Evolutionary conservation across 2,329 filamentous ascomycete genomes (phyloP), one percentile per base, ranked within the genome.

Genomic region (Botryotinia globosa): DNA sequence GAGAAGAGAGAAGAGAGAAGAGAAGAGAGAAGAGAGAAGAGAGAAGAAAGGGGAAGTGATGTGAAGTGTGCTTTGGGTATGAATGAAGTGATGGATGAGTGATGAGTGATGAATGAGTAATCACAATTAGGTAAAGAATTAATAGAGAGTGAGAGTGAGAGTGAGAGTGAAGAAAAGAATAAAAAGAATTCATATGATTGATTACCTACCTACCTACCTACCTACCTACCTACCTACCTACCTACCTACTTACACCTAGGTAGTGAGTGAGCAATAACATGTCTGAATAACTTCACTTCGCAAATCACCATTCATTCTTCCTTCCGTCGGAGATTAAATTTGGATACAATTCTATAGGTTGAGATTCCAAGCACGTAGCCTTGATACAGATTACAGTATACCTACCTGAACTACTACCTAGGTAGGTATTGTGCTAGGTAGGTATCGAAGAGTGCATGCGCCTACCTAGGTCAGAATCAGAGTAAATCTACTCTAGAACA

Each of bases 271-370:
- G 45, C 45, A 48, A 48, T 48, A 12, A 48, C 5, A 4, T 25
- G 12, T 12, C 12, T 12, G 45, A 48, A 48, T 25, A 48, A 25
- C 45, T 48, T 42, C 12, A 39, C 12, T 10, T 25, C 44, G 7
- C 44, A 45, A 45, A 22, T 45, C 18, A 45, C 44, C 9, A n/a
- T n/a, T n/a, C n/a, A n/a, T n/a, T 51, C 48, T 66, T 66, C 45
- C 32, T 66, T 22, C 64, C 45, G 32, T 54, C 64, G 64, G 64
- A 66, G 34, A 66, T 66, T 1, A 66, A 66, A 39, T 54, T 39
- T 66, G 9, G 8, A 37, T 39, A 29, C 3, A 34, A 37, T 51
- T 37, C 39, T 4, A 39, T 29, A 39, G 44, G 61, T 63, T 32
- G 61, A 18, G 3, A 45, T 65, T 34, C 62, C 22, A 65, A 39